Evolutionary conservation across 2,329 filamentous ascomycete species (phyloP), one percentile per base, ranked within the genome.

Genomic region (Cladophialophora psammophila): DNA sequence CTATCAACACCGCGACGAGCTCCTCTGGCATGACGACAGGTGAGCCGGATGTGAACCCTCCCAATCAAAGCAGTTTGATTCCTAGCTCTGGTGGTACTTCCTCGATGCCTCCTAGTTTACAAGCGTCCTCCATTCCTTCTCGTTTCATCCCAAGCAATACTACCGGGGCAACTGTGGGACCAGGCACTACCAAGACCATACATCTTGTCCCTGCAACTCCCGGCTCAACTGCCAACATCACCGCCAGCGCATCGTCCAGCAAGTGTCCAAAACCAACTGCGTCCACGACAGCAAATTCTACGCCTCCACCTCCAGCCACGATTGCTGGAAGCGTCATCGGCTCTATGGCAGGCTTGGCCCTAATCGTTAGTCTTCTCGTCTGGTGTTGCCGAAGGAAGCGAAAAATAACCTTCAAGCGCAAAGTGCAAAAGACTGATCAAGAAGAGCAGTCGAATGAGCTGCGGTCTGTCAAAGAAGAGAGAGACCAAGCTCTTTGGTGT

Each of bases 321-420:
- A 67, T 71, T n/a, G 69, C 69, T 9, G 69, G 69, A 20, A 61
- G 65, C 20, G 65, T 71, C 20, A 56, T 71, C 32, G 69, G 69
- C 26, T 60, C 57, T 8, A 52, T 70, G 62, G 69, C 69, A 9
- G 69, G 67, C 15, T 38, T 70, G 10, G 67, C 65, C n/a, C 53
- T 71, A 15, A 40, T 71, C 26, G 53, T 64, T 5, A 48, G 65
- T 9, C 65, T 71, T 7, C 55, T 71, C 15, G 35, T 60, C 18
- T 71, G 60, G 45, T 69, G 65, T 60, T 58, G 63, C 35, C 40
- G 62, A 35, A 63, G 69, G 45, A 66, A 64, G 35, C 32, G 34
- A 18, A 71, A 68, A 42, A 26, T 71, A 40, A 67, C 55, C 13
- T 61, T 71, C 57, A 68, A 68, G 18, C 65, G 65, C 5, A 70